These are phyloP conservation scores for Penicillium sp. DNA, from an alignment of 2,329 filamentous ascomycete species.

Conservation along the genomic window DNA sequence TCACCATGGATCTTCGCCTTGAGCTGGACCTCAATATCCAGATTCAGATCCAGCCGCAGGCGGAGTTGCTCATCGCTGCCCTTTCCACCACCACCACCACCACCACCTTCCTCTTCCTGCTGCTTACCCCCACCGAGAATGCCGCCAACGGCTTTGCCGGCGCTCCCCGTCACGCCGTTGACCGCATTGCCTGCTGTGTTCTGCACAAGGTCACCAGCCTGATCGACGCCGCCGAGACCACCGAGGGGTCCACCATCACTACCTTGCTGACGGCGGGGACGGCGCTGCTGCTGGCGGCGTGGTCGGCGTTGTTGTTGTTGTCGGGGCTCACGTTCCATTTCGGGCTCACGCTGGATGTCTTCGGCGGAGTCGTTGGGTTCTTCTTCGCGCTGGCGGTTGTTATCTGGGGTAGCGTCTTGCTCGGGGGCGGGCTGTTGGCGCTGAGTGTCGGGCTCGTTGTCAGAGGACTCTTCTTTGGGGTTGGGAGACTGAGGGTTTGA, in stretches of 20 bases:
- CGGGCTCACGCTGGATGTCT: conserved; percentile 53
- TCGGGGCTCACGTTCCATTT: conserved; percentile 47
- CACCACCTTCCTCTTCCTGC: conserved; percentile 45
- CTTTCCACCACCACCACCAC: conserved; percentile 25
- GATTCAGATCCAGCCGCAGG: conserved; percentile 70
- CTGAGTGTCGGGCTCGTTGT: conserved; percentile 34
- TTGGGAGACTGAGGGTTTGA: conserved; percentile 18
- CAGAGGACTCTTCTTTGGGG: conserved; percentile 24
- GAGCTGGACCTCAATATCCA: conserved; percentile 79
- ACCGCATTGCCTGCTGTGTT: conserved; percentile 55
- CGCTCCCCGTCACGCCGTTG: conserved; percentile 42
- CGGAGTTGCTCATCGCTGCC: conserved; percentile 62
- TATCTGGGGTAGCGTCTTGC: conserved; percentile 51
- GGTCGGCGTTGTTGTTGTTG: conserved; percentile 46
- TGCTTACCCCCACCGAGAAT: conserved; percentile 34
- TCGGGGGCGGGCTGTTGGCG: conserved; percentile 44
- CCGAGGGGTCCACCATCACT: conserved; percentile 47
- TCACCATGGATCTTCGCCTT: conserved; percentile 83
- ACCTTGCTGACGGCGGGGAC: conserved; percentile 45
- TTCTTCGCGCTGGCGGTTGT: conserved; percentile 34
- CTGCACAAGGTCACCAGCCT: conserved; percentile 61
- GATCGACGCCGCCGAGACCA: conserved; percentile 61
- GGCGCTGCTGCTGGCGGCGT: conserved; percentile 55
- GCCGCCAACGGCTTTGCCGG: conserved; percentile 50
- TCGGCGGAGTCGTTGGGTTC: conserved; percentile 51